A percentile compares a stretch with the other conserved stretches of the same genome.
phyloP scores from a whole-genome alignment of 2,329 filamentous ascomycete genomes.

The Shiraia bambusicola region DNA sequence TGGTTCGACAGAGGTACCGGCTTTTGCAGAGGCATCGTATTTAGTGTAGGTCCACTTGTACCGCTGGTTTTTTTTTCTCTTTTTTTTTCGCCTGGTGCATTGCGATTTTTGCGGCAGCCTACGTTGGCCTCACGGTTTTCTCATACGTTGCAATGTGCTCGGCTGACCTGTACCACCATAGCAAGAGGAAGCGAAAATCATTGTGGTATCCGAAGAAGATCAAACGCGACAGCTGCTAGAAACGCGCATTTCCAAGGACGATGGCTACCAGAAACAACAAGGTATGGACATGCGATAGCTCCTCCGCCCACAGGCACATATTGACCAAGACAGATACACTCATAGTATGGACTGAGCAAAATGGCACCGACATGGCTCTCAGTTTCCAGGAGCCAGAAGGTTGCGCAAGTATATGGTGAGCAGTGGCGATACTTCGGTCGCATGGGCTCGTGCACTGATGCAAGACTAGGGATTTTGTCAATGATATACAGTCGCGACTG shows the following conservation, averaged over 20 bases:
- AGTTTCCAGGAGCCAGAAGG: slow-evolving; percentile 98
- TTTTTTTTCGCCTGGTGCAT: too few relatives aligned
- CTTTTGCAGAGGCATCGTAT: slow-evolving; percentile 80
- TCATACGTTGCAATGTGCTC: slow-evolving; percentile 6
- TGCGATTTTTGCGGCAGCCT: slow-evolving; percentile 9
- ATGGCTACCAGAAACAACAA: slow-evolving; percentile 98
- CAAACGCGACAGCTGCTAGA: slow-evolving; percentile 81
- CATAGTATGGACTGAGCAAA: slow-evolving; percentile 95
- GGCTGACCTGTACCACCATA: slow-evolving; percentile 53
- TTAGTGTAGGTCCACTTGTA: slow-evolving; percentile 61
- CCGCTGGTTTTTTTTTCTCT: background rate
- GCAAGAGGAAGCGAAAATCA: slow-evolving; percentile 80
- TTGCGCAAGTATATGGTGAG: slow-evolving; percentile 86
- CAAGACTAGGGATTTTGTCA: slow-evolving; percentile 80
- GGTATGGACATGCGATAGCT: slow-evolving; percentile 54
- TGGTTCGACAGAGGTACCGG: slow-evolving; percentile 98
- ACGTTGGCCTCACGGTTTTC: slow-evolving; percentile 12
- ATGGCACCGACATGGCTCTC: slow-evolving; percentile 91
- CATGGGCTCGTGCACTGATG: slow-evolving; percentile 15
- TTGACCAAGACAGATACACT: slow-evolving; percentile 71
- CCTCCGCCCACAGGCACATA: background rate
- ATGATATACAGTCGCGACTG: slow-evolving; percentile 76
- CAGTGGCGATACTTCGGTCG: slow-evolving; percentile 1
- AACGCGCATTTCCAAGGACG: slow-evolving; percentile 87
- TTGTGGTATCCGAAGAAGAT: slow-evolving; percentile 92